phyloP scores from a whole-genome alignment of 495 filamentous ascomycete genomes.

The Aspergillus wentii region DNA sequence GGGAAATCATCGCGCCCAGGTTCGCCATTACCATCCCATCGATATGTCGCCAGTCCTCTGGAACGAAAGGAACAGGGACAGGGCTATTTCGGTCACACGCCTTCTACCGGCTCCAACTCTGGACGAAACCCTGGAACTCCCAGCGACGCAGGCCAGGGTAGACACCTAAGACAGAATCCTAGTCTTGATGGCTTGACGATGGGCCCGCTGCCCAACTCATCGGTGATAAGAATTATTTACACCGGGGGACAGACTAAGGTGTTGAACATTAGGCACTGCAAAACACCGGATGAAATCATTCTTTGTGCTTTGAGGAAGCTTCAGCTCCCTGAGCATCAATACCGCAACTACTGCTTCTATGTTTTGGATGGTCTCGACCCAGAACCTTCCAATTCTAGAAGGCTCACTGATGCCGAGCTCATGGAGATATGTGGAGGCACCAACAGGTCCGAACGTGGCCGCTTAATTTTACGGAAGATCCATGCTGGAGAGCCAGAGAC shows the following conservation, averaged over 20 bases:
- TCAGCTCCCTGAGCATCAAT: slow-evolving; percentile 66
- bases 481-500: slow-evolving; percentile 80
- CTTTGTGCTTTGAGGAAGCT: slow-evolving; percentile 80
- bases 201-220: slow-evolving; percentile 74
- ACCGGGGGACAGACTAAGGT: slow-evolving; percentile 87
- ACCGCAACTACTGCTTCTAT: slow-evolving; percentile 78
- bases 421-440: slow-evolving; percentile 69
- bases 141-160: slow-evolving; percentile 27
- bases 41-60: slow-evolving; percentile 49
- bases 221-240: slow-evolving; percentile 87
- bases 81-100: slow-evolving; percentile 48
- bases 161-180: slow-evolving; percentile 51
- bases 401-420: slow-evolving; percentile 77
- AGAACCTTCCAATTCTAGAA: slow-evolving; percentile 68
- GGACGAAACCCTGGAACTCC: slow-evolving; percentile 44
- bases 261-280: slow-evolving; percentile 82
- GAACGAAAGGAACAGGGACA: slow-evolving; percentile 48
- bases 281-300: slow-evolving; percentile 86
- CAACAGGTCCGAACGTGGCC: slow-evolving; percentile 67
- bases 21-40: slow-evolving; percentile 58
- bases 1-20: slow-evolving; percentile 60
- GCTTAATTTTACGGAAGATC: slow-evolving; percentile 85
- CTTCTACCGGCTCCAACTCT: slow-evolving; percentile 42
- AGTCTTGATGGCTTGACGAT: slow-evolving; percentile 79
- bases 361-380: slow-evolving; percentile 78